These are phyloP conservation scores for Byssochlamys sp. DNA, from an alignment of 2,329 filamentous ascomycete genomes.

Conservation along the genomic window DNA sequence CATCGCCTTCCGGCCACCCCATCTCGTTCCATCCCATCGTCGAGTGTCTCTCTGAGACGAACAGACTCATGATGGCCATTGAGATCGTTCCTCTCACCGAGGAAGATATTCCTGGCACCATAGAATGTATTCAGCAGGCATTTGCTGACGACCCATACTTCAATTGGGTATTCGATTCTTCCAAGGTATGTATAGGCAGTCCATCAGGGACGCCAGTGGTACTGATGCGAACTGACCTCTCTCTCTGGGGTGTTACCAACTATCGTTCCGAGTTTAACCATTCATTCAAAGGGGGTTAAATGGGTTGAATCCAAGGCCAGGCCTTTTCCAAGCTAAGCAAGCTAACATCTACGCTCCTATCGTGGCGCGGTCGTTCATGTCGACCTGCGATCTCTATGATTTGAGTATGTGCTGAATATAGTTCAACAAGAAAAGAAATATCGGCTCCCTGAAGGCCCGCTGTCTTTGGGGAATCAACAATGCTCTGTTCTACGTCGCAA, in stretches of 20 bases:
- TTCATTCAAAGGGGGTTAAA: constrained; percentile 1
- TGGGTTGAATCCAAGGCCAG: constrained; percentile 1
- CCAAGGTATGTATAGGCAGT: constrained; percentile 37
- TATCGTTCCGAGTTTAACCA: background rate
- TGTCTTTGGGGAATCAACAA: constrained; percentile 63
- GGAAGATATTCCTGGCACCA: constrained; percentile 53
- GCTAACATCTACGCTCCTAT: background rate
- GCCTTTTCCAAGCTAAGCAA: constrained; percentile 5
- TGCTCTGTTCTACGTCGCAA: constrained; percentile 60
- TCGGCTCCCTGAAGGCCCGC: constrained; percentile 53
- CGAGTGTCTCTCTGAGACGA: background rate
- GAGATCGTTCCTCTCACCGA: constrained; percentile 48
- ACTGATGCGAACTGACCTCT: constrained; percentile 1
- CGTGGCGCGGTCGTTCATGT: constrained; percentile 1
- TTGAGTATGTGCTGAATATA: constrained; percentile 20
- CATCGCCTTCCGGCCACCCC: background rate
- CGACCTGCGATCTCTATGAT: constrained; percentile 5
- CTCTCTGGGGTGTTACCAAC: background rate
- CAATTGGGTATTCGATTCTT: constrained; percentile 53
- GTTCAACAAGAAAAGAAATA: constrained; percentile 54
- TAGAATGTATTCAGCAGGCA: constrained; percentile 56
- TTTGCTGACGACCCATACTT: constrained; percentile 61
- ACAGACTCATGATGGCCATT: constrained; percentile 39
- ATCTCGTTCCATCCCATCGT: background rate
- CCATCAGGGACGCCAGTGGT: background rate